A percentile compares a stretch with the other conserved stretches of the same genome.
Evolutionary conservation across 106 monocot species (phyloP).

Genomic region (Dactylorhiza incarnata): DNA sequence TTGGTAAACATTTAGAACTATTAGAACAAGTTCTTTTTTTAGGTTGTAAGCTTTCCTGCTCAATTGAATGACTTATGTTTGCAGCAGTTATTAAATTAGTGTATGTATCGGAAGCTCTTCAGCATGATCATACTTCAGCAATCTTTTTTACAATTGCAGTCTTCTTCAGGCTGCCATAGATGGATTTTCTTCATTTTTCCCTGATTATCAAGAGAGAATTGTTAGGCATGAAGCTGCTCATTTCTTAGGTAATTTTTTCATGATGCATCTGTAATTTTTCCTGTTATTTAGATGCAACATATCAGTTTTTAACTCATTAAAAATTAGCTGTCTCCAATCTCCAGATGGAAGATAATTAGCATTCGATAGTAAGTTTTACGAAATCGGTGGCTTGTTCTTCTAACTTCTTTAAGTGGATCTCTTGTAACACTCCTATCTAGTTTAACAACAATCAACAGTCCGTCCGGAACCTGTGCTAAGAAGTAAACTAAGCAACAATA

Average conservation of each 20-base stretch:
- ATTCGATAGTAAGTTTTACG: no score
- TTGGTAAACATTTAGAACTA: not conserved
- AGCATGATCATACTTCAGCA: not conserved
- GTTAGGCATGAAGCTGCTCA: constrained; percentile 95
- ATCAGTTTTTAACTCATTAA: not conserved
- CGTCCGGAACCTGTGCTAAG: no score
- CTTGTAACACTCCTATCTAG: no score
- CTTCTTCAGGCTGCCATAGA: constrained; percentile 94
- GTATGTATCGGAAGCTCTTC: not conserved
- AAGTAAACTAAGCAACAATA: no score
- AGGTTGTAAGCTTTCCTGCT: not conserved
- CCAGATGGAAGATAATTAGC: no score
- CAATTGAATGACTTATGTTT: not conserved
- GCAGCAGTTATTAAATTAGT: not conserved
- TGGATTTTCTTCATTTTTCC: constrained; percentile 87
- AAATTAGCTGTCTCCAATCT: no score
- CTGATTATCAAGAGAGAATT: constrained; percentile 92
- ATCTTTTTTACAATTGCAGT: constrained; percentile 23
- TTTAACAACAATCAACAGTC: no score
- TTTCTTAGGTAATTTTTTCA: constrained; percentile 61
- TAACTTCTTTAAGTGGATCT: no score
- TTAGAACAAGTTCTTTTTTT: not conserved
- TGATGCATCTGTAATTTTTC: not conserved
- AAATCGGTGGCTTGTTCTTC: no score
- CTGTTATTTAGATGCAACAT: not conserved